Evolutionary conservation across 257 asterid genomes (phyloP), one percentile per base, ranked within the genome.

Genomic region (Rauvolfia tetraphylla): DNA sequence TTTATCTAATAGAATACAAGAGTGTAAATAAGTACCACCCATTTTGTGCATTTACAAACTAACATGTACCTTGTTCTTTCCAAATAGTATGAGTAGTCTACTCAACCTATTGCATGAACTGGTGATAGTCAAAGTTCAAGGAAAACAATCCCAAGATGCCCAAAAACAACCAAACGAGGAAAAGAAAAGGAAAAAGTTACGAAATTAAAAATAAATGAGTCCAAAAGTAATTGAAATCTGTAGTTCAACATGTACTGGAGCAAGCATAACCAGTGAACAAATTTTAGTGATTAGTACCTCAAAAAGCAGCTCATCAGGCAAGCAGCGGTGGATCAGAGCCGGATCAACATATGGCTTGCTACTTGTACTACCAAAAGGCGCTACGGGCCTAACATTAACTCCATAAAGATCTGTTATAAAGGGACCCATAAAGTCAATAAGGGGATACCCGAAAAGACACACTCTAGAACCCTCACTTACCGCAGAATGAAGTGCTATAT

Each of bases 301-400:
- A 65, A 84, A 89, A 80, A 95, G 89, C 78, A 92, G 87, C 90
- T 95, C 98, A 75, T 95, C 98, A 23, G 98, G 98, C 83, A 95
- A 84, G 74, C 62, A 59, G 39, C 90, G 92, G 81, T 95, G 97
- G 71, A 95, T 85, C 74, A 91, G 86, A 1, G 97, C 88, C 42
- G 90, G 82, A 74, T 95, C 99, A 76, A 86, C 86, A 75, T 17
- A 81, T 7, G 84, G 84, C 66, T 82, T 91, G 77, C 90, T 84
- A 78, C 92, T 87, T 86, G 86, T 81, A 73, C 95, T 91, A 79
- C 89, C 85, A 71, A 86, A 92, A 68, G 97, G 97, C 62, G 97
- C 81, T 73, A 92, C 95, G 0, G 97, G 97, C 80, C 96, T 90
- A 42, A 95, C 90, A 83, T 95, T 87, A 65, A 95, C 83, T 76